phyloP scores from a whole-genome alignment of 805 yeast genomes.

The Metschnikowia peoriensis region DNA sequence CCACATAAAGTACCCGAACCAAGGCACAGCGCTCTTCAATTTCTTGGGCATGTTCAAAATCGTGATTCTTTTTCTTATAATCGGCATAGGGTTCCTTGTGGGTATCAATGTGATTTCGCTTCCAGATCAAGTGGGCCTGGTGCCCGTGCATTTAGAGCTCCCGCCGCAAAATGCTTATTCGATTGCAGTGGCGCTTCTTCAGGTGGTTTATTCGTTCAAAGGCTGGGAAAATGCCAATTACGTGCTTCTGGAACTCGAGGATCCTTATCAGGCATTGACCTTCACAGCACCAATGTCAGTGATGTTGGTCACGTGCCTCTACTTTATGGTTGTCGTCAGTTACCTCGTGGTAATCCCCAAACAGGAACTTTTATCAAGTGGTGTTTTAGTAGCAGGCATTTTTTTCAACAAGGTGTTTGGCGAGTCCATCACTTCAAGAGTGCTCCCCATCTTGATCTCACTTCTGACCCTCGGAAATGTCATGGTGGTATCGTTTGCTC shows the following conservation, averaged over 20 bases:
- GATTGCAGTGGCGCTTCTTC: slow-evolving; percentile 53
- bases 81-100: slow-evolving; percentile 46
- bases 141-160: slow-evolving; percentile 11
- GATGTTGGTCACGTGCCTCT: slow-evolving; percentile 48
- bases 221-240: slow-evolving; percentile 74
- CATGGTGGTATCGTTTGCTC: slow-evolving; percentile 62
- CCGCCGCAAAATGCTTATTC: slow-evolving; percentile 44
- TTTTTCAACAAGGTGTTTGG: slow-evolving; percentile 61
- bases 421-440: slow-evolving; percentile 44
- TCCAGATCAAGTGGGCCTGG: slow-evolving; percentile 6
- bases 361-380: slow-evolving; percentile 49
- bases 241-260: slow-evolving; percentile 55
- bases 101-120: slow-evolving; percentile 29
- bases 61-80: slow-evolving; percentile 48
- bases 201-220: slow-evolving; percentile 61
- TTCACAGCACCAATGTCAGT: slow-evolving; percentile 63
- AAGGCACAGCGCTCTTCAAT: slow-evolving; percentile 52
- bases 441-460: slow-evolving; percentile 58
- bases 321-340: slow-evolving; percentile 56
- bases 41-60: slow-evolving; percentile 55
- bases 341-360: slow-evolving; percentile 54
- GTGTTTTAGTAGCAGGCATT: slow-evolving; percentile 63
- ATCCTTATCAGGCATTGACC: slow-evolving; percentile 55
- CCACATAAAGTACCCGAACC: slow-evolving; percentile 48
- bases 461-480: slow-evolving; percentile 64